Evolutionary conservation across 2,329 filamentous ascomycete species (phyloP), one percentile per base, ranked within the genome.

Genomic region (Ustulina deusta): DNA sequence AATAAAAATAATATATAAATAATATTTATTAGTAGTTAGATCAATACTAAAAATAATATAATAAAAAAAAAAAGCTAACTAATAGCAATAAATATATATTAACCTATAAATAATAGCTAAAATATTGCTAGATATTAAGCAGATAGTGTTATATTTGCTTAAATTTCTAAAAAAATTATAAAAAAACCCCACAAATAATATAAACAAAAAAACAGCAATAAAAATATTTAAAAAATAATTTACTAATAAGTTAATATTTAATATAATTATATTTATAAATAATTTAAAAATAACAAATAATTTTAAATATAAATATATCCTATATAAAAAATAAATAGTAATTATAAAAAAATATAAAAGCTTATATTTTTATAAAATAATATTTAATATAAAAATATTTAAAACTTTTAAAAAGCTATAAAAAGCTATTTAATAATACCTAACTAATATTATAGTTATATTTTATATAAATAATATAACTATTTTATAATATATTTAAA

Each of bases 211-310:
- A 46, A 55, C 6, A n/a, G 17, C n/a, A 22, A 3, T 15, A 17
- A 62, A 54, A 55, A 25, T n/a, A 55, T 62, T 62, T 42, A 55
- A 55, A 62, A 46, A 44, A 42, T 62, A 44, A 13, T 42, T 62
- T 15, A 10, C 7, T 10, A 55, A 38, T 0, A 2, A 55, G 22
- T 55, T 55, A 22, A 17, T 62, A 7, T 55, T 54, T 62, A 42
- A 62, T 20, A 42, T 61, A 10, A 61, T 4, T 49, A 49, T 59
- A 27, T 59, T 49, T 59, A 25, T 59, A 59, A 48, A 59, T 3
- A 15, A 2, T 2, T 59, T 59, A 49, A 59, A 59, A 48, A 59
- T n/a, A 20, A 49, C 38, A 36, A 27, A 59, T 22, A 59, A 3
- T 1, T 38, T 59, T 46, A 46, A 3, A 0, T 59, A 59, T 59